Evolutionary conservation across 1,139 yeast genomes (phyloP).

Genomic region (Debaryomycetaceae sp.): DNA sequence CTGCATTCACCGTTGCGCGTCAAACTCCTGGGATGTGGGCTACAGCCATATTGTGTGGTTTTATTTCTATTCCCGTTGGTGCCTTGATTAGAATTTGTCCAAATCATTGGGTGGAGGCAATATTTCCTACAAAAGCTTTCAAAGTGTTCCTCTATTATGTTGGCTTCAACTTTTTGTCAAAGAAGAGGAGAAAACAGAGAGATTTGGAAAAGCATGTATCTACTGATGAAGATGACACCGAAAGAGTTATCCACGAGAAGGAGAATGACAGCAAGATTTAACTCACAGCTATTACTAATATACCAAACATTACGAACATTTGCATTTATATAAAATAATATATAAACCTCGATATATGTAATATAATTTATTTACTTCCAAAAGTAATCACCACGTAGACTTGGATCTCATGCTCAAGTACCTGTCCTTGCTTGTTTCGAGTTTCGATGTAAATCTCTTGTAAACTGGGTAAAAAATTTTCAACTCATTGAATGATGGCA

Average conservation of each 20-base stretch:
- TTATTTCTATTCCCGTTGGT: slow-evolving; percentile 80
- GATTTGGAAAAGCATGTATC: slow-evolving; percentile 19
- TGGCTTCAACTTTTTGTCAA: slow-evolving; percentile 44
- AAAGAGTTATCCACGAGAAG: neutral
- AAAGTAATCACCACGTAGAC: neutral
- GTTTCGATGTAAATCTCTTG: slow-evolving; percentile 31
- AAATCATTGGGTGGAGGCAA: slow-evolving; percentile 65
- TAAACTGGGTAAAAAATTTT: slow-evolving; percentile 47
- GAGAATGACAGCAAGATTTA: neutral
- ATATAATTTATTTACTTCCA: neutral
- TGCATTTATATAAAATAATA: neutral
- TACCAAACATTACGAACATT: neutral
- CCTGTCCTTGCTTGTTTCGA: neutral
- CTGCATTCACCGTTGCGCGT: slow-evolving; percentile 79
- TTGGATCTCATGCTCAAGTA: neutral
- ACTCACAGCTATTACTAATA: neutral
- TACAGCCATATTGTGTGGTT: slow-evolving; percentile 80
- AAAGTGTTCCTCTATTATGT: slow-evolving; percentile 41
- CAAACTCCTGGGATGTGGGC: slow-evolving; percentile 90
- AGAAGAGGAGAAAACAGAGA: slow-evolving; percentile 23
- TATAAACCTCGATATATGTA: neutral
- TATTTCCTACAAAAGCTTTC: slow-evolving; percentile 67
- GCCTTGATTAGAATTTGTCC: slow-evolving; percentile 73
- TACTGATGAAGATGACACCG: neutral
- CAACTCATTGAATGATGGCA: slow-evolving; percentile 51